Percentiles rank a stretch among this genome's conserved stretches.
Evolutionary conservation across 306 rosid genomes (phyloP).

Genomic region (Prosopis cineraria): DNA sequence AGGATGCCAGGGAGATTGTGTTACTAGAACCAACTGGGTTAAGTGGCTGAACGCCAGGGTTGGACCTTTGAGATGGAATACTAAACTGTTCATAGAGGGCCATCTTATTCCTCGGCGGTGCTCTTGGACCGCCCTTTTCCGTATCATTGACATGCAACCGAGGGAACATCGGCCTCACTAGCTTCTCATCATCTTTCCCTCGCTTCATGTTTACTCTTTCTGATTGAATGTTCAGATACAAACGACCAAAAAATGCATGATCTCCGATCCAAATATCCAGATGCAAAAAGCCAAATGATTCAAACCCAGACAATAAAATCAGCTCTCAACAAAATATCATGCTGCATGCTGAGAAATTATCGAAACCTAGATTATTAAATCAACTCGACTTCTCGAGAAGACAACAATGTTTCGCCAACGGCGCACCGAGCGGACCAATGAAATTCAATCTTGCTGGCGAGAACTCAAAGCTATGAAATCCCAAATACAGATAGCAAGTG

Average conservation of each 20-base stretch:
- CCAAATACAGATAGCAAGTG: background rate
- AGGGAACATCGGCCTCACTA: constrained; percentile 87
- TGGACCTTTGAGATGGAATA: constrained; percentile 81
- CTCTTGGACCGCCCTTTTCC: constrained; percentile 97
- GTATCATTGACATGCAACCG: constrained; percentile 88
- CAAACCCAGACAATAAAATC: constrained; percentile 23
- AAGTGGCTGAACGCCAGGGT: constrained; percentile 41
- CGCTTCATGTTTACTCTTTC: constrained; percentile 60
- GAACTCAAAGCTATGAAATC: background rate
- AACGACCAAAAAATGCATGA: background rate
- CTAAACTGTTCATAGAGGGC: constrained; percentile 95
- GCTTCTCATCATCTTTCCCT: constrained; percentile 79
- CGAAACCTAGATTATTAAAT: constrained; percentile 18
- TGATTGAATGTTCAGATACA: constrained; percentile 26
- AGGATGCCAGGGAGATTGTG: constrained; percentile 50
- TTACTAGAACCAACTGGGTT: constrained; percentile 45
- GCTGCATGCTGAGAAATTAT: background rate
- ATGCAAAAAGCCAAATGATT: constrained; percentile 26
- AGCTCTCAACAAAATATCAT: background rate
- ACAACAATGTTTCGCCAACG: background rate
- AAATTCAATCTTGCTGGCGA: constrained; percentile 30
- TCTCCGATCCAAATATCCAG: constrained; percentile 33
- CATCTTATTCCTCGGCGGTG: constrained; percentile 99
- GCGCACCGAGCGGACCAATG: background rate
- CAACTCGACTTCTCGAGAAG: constrained; percentile 9